A percentile compares a stretch with the other conserved stretches of the same genome.
Conservation (phyloP, 371 early-diverging fungal species). For the Apophysomyces sp. region DNA sequence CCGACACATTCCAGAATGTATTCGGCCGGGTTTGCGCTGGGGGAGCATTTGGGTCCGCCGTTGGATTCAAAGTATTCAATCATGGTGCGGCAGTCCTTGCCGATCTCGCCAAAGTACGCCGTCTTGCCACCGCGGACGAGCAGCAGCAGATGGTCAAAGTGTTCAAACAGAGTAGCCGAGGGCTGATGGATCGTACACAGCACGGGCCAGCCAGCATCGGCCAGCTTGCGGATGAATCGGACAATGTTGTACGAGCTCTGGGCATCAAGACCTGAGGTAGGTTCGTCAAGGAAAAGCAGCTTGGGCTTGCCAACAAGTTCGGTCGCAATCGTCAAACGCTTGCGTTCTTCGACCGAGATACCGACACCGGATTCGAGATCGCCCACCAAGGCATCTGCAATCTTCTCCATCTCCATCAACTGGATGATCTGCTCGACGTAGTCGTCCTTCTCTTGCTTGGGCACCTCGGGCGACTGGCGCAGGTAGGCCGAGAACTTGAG, state of each 20-base stretch:
- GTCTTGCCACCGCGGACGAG: constrained; percentile 79
- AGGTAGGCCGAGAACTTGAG: constrained; percentile 73
- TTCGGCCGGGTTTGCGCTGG: constrained; percentile 69
- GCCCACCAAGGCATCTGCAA: constrained; percentile 62
- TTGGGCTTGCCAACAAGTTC: constrained; percentile 78
- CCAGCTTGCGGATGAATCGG: constrained; percentile 69
- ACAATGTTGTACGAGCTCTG: constrained; percentile 74
- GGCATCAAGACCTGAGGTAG: constrained; percentile 79
- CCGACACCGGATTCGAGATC: constrained; percentile 60
- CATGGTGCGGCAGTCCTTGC: constrained; percentile 51
- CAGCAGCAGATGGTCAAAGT: constrained; percentile 79
- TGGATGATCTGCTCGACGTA: constrained; percentile 71
- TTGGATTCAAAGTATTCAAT: constrained; percentile 66
- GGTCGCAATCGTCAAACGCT: constrained; percentile 66
- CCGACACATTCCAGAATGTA: constrained; percentile 70
- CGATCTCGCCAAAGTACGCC: constrained; percentile 80
- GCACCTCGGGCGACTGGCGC: constrained; percentile 62
- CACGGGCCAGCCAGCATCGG: constrained; percentile 65
- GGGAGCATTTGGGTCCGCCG: constrained; percentile 60
- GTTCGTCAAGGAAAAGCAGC: constrained; percentile 85
- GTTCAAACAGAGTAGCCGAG: constrained; percentile 75
- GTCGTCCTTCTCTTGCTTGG: constrained; percentile 62
- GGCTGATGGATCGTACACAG: constrained; percentile 92
- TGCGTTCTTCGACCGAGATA: constrained; percentile 67
- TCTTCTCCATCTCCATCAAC: constrained; percentile 64